Conservation (phyloP, 768 basidiomycete genomes). For the Symmetrospora coprosmae region DNA sequence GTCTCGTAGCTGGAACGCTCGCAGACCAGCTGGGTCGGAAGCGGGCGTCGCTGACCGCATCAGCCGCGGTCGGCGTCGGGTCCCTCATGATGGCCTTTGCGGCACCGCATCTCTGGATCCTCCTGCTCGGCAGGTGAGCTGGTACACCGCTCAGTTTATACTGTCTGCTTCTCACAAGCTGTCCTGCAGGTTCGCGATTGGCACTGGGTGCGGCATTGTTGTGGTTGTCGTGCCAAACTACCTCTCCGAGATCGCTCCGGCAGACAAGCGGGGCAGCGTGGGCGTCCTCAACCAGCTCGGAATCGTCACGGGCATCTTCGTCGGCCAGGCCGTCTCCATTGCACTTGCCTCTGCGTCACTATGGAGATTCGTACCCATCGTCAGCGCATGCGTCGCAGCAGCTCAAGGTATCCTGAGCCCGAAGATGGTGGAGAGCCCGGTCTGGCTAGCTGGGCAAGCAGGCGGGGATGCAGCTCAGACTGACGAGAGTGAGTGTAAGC, state of each 20-base stretch:
- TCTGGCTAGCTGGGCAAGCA: not conserved
- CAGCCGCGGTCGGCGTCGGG: conserved; percentile 48
- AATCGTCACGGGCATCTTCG: conserved; percentile 72
- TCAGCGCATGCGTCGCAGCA: conserved; percentile 16
- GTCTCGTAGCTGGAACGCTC: conserved; percentile 50
- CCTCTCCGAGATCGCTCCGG: conserved; percentile 70
- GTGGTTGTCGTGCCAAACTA: conserved; percentile 59
- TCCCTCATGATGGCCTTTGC: conserved; percentile 53
- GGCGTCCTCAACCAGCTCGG: conserved; percentile 68
- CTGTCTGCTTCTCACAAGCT: not conserved
- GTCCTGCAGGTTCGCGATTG: conserved; percentile 42
- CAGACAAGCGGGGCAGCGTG: conserved; percentile 56
- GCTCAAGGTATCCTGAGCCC: conserved; percentile 14
- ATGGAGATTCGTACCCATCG: conserved; percentile 26
- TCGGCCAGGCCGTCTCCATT: conserved; percentile 67
- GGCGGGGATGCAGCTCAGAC: too few relatives aligned
- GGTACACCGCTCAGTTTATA: not conserved
- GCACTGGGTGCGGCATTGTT: conserved; percentile 38
- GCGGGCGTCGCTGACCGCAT: conserved; percentile 50
- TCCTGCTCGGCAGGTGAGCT: conserved; percentile 45
- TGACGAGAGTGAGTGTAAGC: too few relatives aligned
- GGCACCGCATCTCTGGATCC: conserved; percentile 45
- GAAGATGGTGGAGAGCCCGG: conserved; percentile 20
- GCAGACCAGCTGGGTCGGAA: conserved; percentile 62
- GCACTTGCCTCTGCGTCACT: conserved; percentile 36